Evolutionary conservation across 139 green algal species (phyloP), one percentile per base, ranked within the genome.

Genomic region (Asterochloris erici): DNA sequence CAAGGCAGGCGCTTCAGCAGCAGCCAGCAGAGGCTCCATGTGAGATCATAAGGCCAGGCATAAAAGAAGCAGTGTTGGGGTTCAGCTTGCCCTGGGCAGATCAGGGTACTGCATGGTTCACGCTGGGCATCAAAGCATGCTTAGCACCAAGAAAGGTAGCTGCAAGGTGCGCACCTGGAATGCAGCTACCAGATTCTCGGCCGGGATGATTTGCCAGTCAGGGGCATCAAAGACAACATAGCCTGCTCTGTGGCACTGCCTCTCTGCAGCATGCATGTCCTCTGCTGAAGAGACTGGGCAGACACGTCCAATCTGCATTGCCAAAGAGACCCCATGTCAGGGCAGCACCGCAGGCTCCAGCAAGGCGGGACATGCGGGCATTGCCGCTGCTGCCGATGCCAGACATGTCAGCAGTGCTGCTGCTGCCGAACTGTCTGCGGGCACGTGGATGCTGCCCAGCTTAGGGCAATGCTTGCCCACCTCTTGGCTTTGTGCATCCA

Each of bases 101-200:
- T 54, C 6, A 54, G 38, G 38, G 38, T 54, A 54, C 38, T 54
- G 38, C 38, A 54, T 54, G 2, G 38, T 54, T 54, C 38, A 54
- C 38, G 38, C 38, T 54, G 38, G 38, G 38, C 38, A 54, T 54
- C 38, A 28, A 16, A 60, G 24, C 15, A 12, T 11, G 73, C 60
- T 14, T 14, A 78, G 14, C 63, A 10, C 26, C 73, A 78, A 11
- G 27, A 11, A 62, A 26, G 26, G 14, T 10, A 24, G 73, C 6
- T 62, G 9, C 27, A 78, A 60, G 14, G 24, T 15, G n/a, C 28
- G 54, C 27, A 78, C 74, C 86, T 94, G 90, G 15, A 85, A 92
- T 19, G 92, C 86, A 0, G 95, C 95, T 21, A 98, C 94, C 38
- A 98, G 81, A 85, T 98, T 98, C 83, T 98, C 95, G 4, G 93